These are phyloP conservation scores for Aspergillus olivimuriae DNA, from an alignment of 495 filamentous ascomycete genomes.

Conservation along the genomic window DNA sequence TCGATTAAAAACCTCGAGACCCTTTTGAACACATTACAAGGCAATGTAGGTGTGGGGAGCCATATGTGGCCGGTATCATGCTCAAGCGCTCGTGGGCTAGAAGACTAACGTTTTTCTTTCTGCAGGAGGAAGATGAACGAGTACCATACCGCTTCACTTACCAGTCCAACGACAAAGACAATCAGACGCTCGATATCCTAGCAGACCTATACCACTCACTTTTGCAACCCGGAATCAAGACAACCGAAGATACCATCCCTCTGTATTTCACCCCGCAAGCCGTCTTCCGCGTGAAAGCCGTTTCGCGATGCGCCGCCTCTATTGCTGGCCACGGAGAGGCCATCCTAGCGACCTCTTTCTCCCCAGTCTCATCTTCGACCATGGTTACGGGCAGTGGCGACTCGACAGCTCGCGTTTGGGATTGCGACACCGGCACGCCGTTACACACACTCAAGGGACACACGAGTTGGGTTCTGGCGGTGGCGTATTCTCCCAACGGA, in stretches of 20 bases:
- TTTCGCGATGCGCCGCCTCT: slow-evolving; percentile 80
- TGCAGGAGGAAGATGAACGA: slow-evolving; percentile 66
- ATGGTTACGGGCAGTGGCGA: slow-evolving; percentile 91
- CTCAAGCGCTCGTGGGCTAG: neutral
- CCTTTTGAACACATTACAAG: slow-evolving; percentile 82
- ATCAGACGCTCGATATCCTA: slow-evolving; percentile 52
- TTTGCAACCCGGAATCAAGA: slow-evolving; percentile 55
- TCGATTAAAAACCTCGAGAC: slow-evolving; percentile 84
- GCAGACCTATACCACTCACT: slow-evolving; percentile 71
- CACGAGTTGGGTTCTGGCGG: slow-evolving; percentile 85
- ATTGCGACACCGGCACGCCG: slow-evolving; percentile 91
- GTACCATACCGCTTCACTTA: slow-evolving; percentile 86
- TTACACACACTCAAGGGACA: slow-evolving; percentile 87
- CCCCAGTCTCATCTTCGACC: slow-evolving; percentile 68
- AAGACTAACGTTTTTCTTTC: slow-evolving; percentile 3
- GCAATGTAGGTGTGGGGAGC: slow-evolving; percentile 54
- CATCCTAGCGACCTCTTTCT: slow-evolving; percentile 85
- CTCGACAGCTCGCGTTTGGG: slow-evolving; percentile 87
- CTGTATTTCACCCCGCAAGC: slow-evolving; percentile 86
- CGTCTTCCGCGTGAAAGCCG: slow-evolving; percentile 88
- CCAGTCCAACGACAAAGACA: slow-evolving; percentile 42
- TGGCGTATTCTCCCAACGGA: slow-evolving; percentile 81
- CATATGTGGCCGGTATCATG: neutral
- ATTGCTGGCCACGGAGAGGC: slow-evolving; percentile 90
- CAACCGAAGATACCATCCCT: slow-evolving; percentile 67